phyloP scores from a whole-genome alignment of 2,329 filamentous ascomycete species.

The Clathrospora elynae region DNA sequence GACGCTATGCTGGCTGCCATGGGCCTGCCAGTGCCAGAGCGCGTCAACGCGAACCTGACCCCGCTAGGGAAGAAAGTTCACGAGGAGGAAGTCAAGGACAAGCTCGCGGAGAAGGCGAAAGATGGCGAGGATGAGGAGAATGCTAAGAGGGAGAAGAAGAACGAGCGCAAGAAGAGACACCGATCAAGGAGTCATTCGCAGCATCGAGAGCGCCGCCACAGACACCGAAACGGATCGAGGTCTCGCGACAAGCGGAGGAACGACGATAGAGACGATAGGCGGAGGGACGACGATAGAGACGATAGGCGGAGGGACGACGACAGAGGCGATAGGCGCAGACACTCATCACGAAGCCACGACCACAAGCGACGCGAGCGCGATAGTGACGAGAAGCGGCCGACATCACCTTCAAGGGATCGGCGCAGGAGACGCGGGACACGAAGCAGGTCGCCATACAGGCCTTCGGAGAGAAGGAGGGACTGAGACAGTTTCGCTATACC shows the following conservation, averaged over 20 bases:
- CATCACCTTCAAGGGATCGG: slow-evolving; percentile 29
- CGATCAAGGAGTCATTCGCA: slow-evolving; percentile 36
- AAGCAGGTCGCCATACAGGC: slow-evolving; percentile 30
- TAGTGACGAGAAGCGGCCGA: slow-evolving; percentile 33
- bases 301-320: slow-evolving; percentile 30
- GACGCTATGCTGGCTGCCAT: slow-evolving; percentile 85
- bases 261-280: too few relatives aligned
- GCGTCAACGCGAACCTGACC: slow-evolving; percentile 66
- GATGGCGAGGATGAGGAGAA: slow-evolving; percentile 41
- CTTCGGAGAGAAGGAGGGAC: slow-evolving; percentile 15
- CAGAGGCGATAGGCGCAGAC: slow-evolving; percentile 38
- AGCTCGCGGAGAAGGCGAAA: slow-evolving; percentile 56
- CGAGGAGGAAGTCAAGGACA: slow-evolving; percentile 62
- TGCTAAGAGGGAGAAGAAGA: slow-evolving; percentile 26
- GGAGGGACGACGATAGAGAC: too few relatives aligned
- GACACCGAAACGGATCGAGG: slow-evolving; percentile 36
- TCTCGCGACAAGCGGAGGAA: slow-evolving; percentile 39
- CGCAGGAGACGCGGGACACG: slow-evolving; percentile 19
- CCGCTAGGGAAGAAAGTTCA: slow-evolving; percentile 61
- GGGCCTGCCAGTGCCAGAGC: slow-evolving; percentile 73
- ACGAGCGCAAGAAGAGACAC: slow-evolving; percentile 33
- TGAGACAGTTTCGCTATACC: too few relatives aligned
- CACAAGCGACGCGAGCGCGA: slow-evolving; percentile 31
- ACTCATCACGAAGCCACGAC: slow-evolving; percentile 40
- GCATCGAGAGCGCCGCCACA: slow-evolving; percentile 37